These are phyloP conservation scores for Gracilariopsis chorda DNA, from an alignment of 23 red algal species.

Conservation along the genomic window DNA sequence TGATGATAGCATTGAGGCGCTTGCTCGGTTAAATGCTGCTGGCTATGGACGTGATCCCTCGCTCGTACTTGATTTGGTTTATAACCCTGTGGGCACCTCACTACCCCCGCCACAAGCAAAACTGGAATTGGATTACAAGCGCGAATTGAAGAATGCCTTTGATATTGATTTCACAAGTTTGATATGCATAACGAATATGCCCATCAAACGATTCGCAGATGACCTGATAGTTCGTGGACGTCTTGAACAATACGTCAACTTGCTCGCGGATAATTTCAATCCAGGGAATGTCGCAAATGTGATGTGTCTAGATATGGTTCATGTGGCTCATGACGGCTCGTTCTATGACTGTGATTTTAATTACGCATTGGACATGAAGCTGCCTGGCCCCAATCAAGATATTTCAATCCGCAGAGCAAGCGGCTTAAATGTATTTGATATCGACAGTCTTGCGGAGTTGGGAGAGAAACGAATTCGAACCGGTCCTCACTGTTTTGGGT, in stretches of 20 bases:
- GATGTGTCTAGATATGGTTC: slow-evolving; percentile 94
- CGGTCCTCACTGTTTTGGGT: slow-evolving; percentile 87
- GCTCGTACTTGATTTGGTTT: slow-evolving; percentile 85
- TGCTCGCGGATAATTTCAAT: slow-evolving; percentile 74
- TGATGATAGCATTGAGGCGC: slow-evolving; percentile 71
- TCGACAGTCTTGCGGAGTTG: slow-evolving; percentile 62
- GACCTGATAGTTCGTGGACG: slow-evolving; percentile 59
- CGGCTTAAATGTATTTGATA: slow-evolving; percentile 78
- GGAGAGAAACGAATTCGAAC: slow-evolving; percentile 62
- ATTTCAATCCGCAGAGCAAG: neutral
- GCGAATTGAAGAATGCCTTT: slow-evolving; percentile 74
- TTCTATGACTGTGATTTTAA: slow-evolving; percentile 99
- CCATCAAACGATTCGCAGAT: slow-evolving; percentile 91
- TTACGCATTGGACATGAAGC: slow-evolving; percentile 87
- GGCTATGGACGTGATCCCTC: slow-evolving; percentile 72
- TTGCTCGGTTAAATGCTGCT: slow-evolving; percentile 70
- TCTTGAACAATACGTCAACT: slow-evolving; percentile 65
- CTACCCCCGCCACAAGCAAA: slow-evolving; percentile 75
- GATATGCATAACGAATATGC: slow-evolving; percentile 93
- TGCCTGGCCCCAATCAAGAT: slow-evolving; percentile 8
- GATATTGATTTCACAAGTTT: slow-evolving; percentile 81
- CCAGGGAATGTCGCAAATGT: slow-evolving; percentile 46
- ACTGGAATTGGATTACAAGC: slow-evolving; percentile 82
- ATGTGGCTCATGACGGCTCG: slow-evolving; percentile 80
- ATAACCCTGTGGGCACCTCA: slow-evolving; percentile 81